phyloP scores from a whole-genome alignment of 495 filamentous ascomycete species.

The Glarea lozoyensis region DNA sequence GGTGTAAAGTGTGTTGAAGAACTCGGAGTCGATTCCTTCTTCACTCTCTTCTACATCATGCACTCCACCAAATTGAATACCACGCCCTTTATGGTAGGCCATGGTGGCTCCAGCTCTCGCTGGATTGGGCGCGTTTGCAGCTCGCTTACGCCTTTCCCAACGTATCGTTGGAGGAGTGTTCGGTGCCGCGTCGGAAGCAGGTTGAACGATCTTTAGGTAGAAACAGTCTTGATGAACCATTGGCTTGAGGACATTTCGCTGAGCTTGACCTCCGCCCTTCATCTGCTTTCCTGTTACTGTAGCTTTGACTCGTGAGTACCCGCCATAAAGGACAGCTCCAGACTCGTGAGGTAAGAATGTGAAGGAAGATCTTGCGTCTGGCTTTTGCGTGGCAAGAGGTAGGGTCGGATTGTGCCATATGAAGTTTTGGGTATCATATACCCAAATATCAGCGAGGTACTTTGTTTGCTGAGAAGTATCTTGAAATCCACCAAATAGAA shows the following conservation, averaged over 20 bases:
- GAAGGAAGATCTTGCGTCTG: constrained; percentile 84
- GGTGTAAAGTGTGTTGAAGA: constrained; percentile 80
- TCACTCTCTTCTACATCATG: constrained; percentile 90
- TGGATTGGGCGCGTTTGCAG: constrained; percentile 80
- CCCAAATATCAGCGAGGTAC: constrained; percentile 66
- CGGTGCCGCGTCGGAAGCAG: constrained; percentile 49
- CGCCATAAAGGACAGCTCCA: constrained; percentile 83
- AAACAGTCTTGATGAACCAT: constrained; percentile 91
- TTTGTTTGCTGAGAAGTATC: constrained; percentile 90
- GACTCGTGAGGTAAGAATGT: constrained; percentile 81
- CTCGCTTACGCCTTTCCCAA: constrained; percentile 91
- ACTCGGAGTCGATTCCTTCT: constrained; percentile 92
- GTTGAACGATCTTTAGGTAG: constrained; percentile 75
- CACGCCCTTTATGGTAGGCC: constrained; percentile 84
- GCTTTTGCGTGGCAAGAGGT: constrained; percentile 68
- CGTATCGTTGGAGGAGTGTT: constrained; percentile 58
- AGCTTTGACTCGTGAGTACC: constrained; percentile 84
- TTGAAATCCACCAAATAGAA: constrained; percentile 82
- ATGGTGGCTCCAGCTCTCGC: constrained; percentile 81
- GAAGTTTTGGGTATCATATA: constrained; percentile 58
- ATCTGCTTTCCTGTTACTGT: constrained; percentile 45
- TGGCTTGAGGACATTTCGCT: constrained; percentile 66
- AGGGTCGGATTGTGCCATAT: constrained; percentile 67
- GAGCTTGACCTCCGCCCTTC: constrained; percentile 50
- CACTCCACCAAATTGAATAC: constrained; percentile 89